A percentile compares a stretch with the other conserved stretches of the same genome.
These are phyloP conservation scores for Infundibulicybe gibba DNA, from an alignment of 768 basidiomycete species.

Conservation along the genomic window DNA sequence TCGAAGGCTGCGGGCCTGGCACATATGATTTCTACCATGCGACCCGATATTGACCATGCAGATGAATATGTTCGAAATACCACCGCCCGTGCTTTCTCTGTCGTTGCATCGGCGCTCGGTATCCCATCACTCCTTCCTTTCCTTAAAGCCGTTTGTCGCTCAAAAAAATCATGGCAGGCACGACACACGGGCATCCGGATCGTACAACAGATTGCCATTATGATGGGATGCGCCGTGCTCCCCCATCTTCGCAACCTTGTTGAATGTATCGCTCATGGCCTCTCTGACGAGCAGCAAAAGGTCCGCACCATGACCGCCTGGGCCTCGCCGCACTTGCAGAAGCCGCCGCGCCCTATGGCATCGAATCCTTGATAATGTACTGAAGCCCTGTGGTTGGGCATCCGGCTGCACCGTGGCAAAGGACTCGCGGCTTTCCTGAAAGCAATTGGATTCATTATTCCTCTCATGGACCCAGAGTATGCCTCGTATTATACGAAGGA, in stretches of 20 bases:
- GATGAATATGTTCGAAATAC: constrained; percentile 99
- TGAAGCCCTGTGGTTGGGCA: constrained; percentile 94
- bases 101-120: constrained; percentile 97
- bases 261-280: constrained; percentile 90
- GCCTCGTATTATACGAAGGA: constrained; percentile 99
- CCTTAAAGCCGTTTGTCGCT: constrained; percentile 96
- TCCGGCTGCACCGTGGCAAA: constrained; percentile 92
- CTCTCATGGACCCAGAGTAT: constrained; percentile 99
- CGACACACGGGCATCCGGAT: constrained; percentile 99
- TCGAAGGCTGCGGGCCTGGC: constrained; percentile 98
- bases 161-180: constrained; percentile 99
- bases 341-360: constrained; percentile 97
- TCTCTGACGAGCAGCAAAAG: constrained; percentile 94
- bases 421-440: constrained; percentile 94
- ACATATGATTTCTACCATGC: constrained; percentile 99
- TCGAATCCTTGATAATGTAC: constrained; percentile 98
- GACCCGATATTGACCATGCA: constrained; percentile 98
- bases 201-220: constrained; percentile 98
- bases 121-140: constrained; percentile 97
- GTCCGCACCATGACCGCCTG: constrained; percentile 95
- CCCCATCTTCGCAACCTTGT: constrained; percentile 97
- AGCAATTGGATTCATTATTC: constrained; percentile 99
- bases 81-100: constrained; percentile 97
- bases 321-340: constrained; percentile 93
- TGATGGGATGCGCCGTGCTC: constrained; percentile 99